Base-by-base conservation (phyloP, 129 eudicot genomes). In the Artemisia argyi region DNA sequence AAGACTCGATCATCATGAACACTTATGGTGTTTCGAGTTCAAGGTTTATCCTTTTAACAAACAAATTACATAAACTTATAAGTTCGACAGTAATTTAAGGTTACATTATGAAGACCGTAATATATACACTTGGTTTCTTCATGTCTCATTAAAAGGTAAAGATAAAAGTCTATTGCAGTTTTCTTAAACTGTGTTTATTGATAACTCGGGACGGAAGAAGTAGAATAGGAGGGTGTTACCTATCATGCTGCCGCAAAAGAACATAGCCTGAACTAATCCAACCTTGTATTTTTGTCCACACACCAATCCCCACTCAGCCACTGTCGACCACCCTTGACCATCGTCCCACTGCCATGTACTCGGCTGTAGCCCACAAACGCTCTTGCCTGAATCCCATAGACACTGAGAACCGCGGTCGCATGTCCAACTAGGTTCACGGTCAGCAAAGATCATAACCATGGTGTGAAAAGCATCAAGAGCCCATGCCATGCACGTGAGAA, bases 361-460 rank as follows among this genome's bases (percentile, higher is more conserved):
- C 7, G 86, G 85, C 20, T 71, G 79, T 10, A 81, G 64, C 61
- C 70, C 83, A 51, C 98, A 89, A 20, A 92, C 70, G 51, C 82
- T 82, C 61, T 10, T 51, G 3, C 69, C 81, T 18, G 14, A 9
- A 5, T 72, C 66, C 68, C 83, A 72, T 1, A 74, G 73, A 9
- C 75, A 66, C 15, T 52, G 71, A 14, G 39, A 76, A 12, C 71
- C 76, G 10, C 30, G 72, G 11, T 16, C 59, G 68, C 98, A 89
- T 48, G 81, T 78, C 98, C 98, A 92, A 28, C 10, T 72, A 11
- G 87, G 98, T 57, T 93, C 88, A 11, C 86, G 96, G 73, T 93
- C 96, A 26, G 96, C 90, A 50, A 93, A 93, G 1, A 89, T 85
- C 88, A 89, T 91, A 28, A 93, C 90, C 98, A 89, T 89, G 59